A percentile compares a stretch with the other conserved stretches of the same genome.
These are phyloP conservation scores for Gnomoniopsis sp. DNA, from an alignment of 2,329 filamentous ascomycete species.

Conservation along the genomic window DNA sequence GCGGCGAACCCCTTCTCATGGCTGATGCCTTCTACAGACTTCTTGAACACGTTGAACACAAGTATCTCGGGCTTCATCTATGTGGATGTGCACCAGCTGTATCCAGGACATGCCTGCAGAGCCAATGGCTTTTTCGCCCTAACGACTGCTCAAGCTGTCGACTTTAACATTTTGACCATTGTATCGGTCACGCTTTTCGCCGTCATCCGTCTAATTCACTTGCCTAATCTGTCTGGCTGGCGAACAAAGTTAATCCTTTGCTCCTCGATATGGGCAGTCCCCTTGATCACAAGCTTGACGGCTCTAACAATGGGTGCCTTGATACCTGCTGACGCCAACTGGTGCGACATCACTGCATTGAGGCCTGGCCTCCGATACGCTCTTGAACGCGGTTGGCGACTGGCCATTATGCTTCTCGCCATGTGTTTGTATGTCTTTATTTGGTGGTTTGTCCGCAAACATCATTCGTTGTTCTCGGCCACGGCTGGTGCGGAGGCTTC, in stretches of 20 bases:
- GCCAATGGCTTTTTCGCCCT: slow-evolving; percentile 43
- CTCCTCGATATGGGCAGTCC: slow-evolving; percentile 36
- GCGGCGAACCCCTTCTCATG: background rate
- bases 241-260: slow-evolving; percentile 31
- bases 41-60: slow-evolving; percentile 40
- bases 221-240: slow-evolving; percentile 27
- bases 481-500: background rate
- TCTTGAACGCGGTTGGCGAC: slow-evolving; percentile 42
- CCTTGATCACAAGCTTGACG: slow-evolving; percentile 33
- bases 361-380: slow-evolving; percentile 37
- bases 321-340: slow-evolving; percentile 35
- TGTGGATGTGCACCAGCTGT: slow-evolving; percentile 26
- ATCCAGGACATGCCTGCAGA: slow-evolving; percentile 31
- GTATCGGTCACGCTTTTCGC: slow-evolving; percentile 29
- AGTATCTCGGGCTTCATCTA: slow-evolving; percentile 36
- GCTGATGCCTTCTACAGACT: slow-evolving; percentile 26
- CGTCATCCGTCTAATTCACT: slow-evolving; percentile 27
- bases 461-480: background rate
- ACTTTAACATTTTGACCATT: slow-evolving; percentile 42
- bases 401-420: slow-evolving; percentile 37
- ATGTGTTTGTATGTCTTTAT: slow-evolving; percentile 41
- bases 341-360: slow-evolving; percentile 42
- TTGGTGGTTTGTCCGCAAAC: slow-evolving; percentile 31
- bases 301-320: slow-evolving; percentile 27
- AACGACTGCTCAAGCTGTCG: slow-evolving; percentile 39